Evolutionary conservation across 441 rosid species (phyloP).

Genomic region (Populus hybrid): DNA sequence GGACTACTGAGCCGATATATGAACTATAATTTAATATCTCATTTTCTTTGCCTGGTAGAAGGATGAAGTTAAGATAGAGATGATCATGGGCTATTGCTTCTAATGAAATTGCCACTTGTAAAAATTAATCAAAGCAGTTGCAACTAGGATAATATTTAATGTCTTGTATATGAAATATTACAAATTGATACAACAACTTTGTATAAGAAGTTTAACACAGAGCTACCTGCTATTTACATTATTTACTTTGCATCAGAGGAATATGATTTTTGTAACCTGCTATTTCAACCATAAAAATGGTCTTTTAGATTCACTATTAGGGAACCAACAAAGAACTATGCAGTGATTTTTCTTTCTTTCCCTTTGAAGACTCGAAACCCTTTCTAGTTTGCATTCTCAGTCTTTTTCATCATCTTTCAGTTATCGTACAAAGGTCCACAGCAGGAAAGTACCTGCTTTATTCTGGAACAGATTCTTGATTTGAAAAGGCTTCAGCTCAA

Average conservation of each 20-base stretch:
- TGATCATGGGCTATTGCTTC: neutral
- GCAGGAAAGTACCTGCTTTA: slow-evolving; percentile 42
- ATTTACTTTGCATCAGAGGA: neutral
- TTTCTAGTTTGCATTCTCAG: slow-evolving; percentile 4
- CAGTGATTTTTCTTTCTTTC: neutral
- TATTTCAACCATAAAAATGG: no score
- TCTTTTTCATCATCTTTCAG: slow-evolving; percentile 28
- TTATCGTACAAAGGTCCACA: slow-evolving; percentile 23
- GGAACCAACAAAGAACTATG: neutral
- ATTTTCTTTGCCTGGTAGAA: neutral
- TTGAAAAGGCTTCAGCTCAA: slow-evolving; percentile 54
- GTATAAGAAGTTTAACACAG: neutral
- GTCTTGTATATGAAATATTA: no score
- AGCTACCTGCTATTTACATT: neutral
- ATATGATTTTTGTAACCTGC: neutral
- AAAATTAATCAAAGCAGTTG: neutral
- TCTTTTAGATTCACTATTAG: neutral
- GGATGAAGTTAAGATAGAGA: neutral
- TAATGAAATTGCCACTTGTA: neutral
- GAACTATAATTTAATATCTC: neutral
- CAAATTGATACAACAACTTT: no score
- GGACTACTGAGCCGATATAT: neutral
- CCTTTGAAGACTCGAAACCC: neutral
- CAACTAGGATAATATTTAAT: neutral
- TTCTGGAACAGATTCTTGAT: slow-evolving; percentile 73